These are phyloP conservation scores for Ascochyta viciae-villosae DNA, from an alignment of 2,329 filamentous ascomycete genomes.

Conservation along the genomic window DNA sequence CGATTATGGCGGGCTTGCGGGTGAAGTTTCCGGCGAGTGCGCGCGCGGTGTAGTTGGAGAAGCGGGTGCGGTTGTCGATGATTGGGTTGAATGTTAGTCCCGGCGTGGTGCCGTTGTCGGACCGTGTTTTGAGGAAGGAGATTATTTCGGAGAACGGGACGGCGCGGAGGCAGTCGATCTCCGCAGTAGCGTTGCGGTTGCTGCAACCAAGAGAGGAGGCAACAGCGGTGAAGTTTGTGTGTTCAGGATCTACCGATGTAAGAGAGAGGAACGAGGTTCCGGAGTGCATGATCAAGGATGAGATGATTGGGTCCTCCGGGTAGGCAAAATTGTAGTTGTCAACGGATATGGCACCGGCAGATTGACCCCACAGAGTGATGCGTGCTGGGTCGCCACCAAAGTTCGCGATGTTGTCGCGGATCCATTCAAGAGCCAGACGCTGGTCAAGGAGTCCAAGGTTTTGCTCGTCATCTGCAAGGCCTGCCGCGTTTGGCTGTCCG, in stretches of 20 bases:
- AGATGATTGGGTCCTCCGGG: conserved; percentile 55
- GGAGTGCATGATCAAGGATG: conserved; percentile 35
- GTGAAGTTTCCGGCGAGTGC: conserved; percentile 36
- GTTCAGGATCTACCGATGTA: conserved; percentile 25
- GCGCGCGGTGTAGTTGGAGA: conserved; percentile 46
- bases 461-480: conserved; percentile 35
- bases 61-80: conserved; percentile 42
- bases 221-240: conserved; percentile 50
- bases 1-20: conserved; percentile 47
- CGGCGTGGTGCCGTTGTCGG: conserved; percentile 35
- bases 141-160: conserved; percentile 40
- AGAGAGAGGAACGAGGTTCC: conserved; percentile 27
- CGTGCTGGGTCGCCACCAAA: conserved; percentile 45
- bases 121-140: conserved; percentile 41
- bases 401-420: conserved; percentile 49
- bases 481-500: conserved; percentile 49
- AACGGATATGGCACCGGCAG: conserved; percentile 49
- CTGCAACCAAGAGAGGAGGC: conserved; percentile 47
- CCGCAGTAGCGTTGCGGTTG: conserved; percentile 23
- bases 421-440: conserved; percentile 50
- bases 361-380: conserved; percentile 52
- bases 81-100: conserved; percentile 37
- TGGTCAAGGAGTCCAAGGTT: conserved; percentile 53
- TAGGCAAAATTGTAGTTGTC: conserved; percentile 61
- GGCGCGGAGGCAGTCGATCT: conserved; percentile 49